Percentiles rank a stretch among this genome's conserved stretches.
Evolutionary conservation across 768 basidiomycete genomes (phyloP).

Genomic region (Trametopsis cervina): DNA sequence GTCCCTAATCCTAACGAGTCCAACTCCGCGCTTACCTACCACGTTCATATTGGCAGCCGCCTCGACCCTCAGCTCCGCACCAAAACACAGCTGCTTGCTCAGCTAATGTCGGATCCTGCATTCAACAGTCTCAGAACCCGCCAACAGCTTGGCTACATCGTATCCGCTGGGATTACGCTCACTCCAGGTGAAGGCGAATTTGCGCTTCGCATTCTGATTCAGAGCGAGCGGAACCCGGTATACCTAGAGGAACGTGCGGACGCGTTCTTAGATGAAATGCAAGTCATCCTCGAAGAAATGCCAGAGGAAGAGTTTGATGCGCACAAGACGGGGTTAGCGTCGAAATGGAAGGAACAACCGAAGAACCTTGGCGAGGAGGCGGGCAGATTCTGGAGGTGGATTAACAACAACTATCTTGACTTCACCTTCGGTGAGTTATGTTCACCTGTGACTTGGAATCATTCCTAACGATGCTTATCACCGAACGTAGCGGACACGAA

Average conservation of each 20-base stretch:
- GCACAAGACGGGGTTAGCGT: conserved; percentile 71
- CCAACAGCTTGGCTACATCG: conserved; percentile 94
- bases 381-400: conserved; percentile 57
- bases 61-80: conserved; percentile 61
- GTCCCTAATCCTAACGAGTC: conserved; percentile 81
- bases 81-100: conserved; percentile 61
- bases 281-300: conserved; percentile 62
- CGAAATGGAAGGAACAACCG: conserved; percentile 75
- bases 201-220: conserved; percentile 79
- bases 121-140: conserved; percentile 89
- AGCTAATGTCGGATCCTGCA: conserved; percentile 85
- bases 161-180: conserved; percentile 50
- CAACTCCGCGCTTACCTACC: conserved; percentile 86
- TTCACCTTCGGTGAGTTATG: conserved; percentile 70
- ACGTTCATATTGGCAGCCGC: conserved; percentile 68
- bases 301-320: conserved; percentile 62
- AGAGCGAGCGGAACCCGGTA: conserved; percentile 75
- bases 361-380: conserved; percentile 88
- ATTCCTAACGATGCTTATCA: neutral
- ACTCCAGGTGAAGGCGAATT: conserved; percentile 58
- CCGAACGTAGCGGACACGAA: conserved; percentile 80
- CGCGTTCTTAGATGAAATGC: conserved; percentile 76
- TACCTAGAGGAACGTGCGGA: conserved; percentile 88
- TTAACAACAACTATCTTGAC: conserved; percentile 78
- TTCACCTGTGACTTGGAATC: no score